A percentile compares a stretch with the other conserved stretches of the same genome.
Conservation (phyloP, 768 basidiomycete genomes). For the Inosperma sp. region DNA sequence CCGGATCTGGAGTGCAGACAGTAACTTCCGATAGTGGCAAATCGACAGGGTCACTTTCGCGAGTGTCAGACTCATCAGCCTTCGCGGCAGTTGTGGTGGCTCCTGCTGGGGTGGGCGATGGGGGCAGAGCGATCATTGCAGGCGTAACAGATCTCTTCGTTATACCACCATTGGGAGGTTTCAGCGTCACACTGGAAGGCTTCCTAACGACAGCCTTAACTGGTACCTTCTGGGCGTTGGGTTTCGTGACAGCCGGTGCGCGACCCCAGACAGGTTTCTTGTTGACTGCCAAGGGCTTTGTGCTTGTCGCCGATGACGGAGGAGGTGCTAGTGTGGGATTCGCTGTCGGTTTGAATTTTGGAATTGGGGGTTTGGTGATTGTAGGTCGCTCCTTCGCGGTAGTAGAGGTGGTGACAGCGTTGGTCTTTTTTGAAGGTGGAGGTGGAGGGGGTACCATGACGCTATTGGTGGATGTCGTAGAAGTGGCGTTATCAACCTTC, state of each 20-base stretch:
- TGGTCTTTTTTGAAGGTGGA: constrained; percentile 18
- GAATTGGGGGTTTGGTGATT: constrained; percentile 11
- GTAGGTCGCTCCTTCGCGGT: neutral
- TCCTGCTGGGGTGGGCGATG: constrained; percentile 28
- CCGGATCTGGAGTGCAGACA: neutral
- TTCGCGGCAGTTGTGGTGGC: neutral
- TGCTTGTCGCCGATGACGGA: constrained; percentile 7
- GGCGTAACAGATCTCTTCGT: constrained; percentile 26
- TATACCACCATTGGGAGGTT: neutral
- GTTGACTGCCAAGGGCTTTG: constrained; percentile 13
- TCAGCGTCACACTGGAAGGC: constrained; percentile 11
- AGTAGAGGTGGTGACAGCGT: neutral
- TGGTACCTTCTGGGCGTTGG: constrained; percentile 5
- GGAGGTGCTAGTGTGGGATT: constrained; percentile 1
- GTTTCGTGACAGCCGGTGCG: constrained; percentile 14
- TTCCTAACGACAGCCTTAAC: constrained; percentile 18
- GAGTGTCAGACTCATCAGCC: neutral
- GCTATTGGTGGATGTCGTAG: constrained; percentile 7
- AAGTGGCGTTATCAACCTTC: constrained; percentile 13
- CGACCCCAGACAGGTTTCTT: constrained; percentile 26
- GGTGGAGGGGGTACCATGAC: constrained; percentile 12
- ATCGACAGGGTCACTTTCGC: no score
- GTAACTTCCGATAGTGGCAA: neutral
- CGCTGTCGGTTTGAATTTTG: constrained; percentile 11
- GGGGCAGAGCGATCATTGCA: constrained; percentile 32